These are phyloP conservation scores for Cercospora berteroae DNA, from an alignment of 2,329 filamentous ascomycete species.

Conservation along the genomic window DNA sequence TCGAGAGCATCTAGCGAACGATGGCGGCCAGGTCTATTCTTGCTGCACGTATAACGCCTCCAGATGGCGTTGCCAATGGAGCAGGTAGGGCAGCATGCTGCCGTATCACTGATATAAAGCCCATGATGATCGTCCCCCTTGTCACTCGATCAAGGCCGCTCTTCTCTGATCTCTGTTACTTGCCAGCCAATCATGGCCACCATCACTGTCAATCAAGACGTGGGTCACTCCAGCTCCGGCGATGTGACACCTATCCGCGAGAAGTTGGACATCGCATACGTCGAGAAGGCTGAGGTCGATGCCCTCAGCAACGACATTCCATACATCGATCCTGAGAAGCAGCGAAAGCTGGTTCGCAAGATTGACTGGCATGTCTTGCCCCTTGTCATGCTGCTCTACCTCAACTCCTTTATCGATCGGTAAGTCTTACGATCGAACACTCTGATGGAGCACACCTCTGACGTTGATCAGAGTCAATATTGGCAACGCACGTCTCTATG, in stretches of 20 bases:
- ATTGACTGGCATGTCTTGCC: slow-evolving; percentile 67
- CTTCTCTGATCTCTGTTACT: background rate
- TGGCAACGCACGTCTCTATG: slow-evolving; percentile 17
- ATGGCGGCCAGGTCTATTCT: background rate
- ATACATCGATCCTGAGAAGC: slow-evolving; percentile 40
- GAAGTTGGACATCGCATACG: background rate
- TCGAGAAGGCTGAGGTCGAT: slow-evolving; percentile 3
- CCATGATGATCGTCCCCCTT: background rate
- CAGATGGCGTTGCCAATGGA: background rate
- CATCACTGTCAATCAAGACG: background rate
- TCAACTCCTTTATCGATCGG: slow-evolving; percentile 67
- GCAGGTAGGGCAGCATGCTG: background rate
- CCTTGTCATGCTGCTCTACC: slow-evolving; percentile 70
- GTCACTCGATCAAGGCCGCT: background rate
- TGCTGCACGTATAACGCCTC: background rate
- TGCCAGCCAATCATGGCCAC: background rate
- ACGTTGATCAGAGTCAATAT: slow-evolving; percentile 14
- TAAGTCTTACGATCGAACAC: slow-evolving; percentile 28
- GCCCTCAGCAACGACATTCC: background rate
- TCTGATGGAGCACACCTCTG: background rate
- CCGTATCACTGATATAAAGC: background rate
- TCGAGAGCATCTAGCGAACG: background rate
- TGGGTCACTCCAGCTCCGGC: slow-evolving; percentile 8
- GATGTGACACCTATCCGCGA: slow-evolving; percentile 4
- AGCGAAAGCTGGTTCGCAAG: slow-evolving; percentile 63